Evolutionary conservation across 73 alveolate genomes (phyloP), one percentile per base, ranked within the genome.

Genomic region (Strombidium stylifer): DNA sequence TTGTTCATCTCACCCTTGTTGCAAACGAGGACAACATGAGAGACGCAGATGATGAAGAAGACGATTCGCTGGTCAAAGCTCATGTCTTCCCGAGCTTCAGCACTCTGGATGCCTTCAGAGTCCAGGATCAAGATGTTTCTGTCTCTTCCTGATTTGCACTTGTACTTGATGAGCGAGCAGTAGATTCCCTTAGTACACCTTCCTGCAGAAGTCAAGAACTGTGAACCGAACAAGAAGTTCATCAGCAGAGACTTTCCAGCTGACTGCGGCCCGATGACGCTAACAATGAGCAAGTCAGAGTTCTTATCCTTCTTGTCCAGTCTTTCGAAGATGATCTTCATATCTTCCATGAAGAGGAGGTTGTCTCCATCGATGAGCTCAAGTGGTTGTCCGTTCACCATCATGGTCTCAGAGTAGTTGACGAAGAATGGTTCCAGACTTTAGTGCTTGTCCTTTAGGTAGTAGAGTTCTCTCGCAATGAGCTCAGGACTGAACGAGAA

Each of bases 181-280:
- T 78, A 78, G 25, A 74, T 49, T 14, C 87, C 87, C 47, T 69
- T 78, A 5, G 75, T 60, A 28, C 75, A 60, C 19, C 75, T 16
- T 3, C 75, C 75, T 4, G 47, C 60, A 16, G 75, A 21, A 20
- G 75, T 42, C 14, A 19, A 21, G 32, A 60, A 60, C 40, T 41
- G 27, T 2, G 75, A 42, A 11, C 75, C 75, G 25, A 60, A 60
- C 48, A 60, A 42, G 61, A 21, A 60, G 25, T 60, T 60, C 6
- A 60, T 20, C 2, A 60, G 48, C 14, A 60, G 47, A 18, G 75
- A 69, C 45, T 78, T 78, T 37, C 89, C 89, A 12, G 77, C 40
- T 47, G 84, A 69, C 45, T 78, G 70, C 27, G 78, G 84, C 2
- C 89, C 89, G 25, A 78, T 69, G 28, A 78, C 89, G 7, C 69